Conservation (phyloP, 768 basidiomycete genomes). For the Pleurotus pulmonarius region DNA sequence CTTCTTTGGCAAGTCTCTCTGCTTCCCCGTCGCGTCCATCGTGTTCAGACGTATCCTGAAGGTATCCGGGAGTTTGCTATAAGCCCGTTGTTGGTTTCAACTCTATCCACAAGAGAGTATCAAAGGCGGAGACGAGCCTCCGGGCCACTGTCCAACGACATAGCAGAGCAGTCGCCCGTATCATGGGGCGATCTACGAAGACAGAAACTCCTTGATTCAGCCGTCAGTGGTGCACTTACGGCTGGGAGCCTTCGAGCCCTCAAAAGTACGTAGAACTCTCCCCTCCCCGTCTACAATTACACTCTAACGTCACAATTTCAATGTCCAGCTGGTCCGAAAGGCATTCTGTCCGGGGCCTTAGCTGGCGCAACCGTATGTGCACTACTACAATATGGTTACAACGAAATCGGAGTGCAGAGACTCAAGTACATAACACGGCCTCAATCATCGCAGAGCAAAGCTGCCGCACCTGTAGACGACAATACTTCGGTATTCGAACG, state of each 20-base stretch:
- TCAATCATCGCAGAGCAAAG: constrained; percentile 12
- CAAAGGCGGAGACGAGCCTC: constrained; percentile 33
- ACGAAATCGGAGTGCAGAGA: constrained; percentile 61
- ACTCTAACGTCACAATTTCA: background rate
- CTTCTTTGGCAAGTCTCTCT: constrained; percentile 67
- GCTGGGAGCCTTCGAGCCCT: constrained; percentile 56
- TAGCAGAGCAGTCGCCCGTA: constrained; percentile 16
- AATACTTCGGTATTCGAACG: constrained; percentile 26
- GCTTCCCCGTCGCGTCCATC: background rate
- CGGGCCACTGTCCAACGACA: constrained; percentile 12
- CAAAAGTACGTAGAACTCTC: constrained; percentile 44
- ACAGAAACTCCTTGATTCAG: constrained; percentile 64
- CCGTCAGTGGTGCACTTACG: constrained; percentile 65
- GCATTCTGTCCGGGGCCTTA: constrained; percentile 54
- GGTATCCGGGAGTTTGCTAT: constrained; percentile 76
- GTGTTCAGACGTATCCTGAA: constrained; percentile 21
- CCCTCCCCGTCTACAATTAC: background rate
- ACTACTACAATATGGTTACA: constrained; percentile 63
- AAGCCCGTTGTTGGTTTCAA: constrained; percentile 52
- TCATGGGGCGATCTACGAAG: constrained; percentile 54
- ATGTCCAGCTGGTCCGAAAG: constrained; percentile 54
- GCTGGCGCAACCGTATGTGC: constrained; percentile 59
- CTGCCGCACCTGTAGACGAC: constrained; percentile 9
- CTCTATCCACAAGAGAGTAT: constrained; percentile 45
- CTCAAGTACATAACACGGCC: constrained; percentile 45